Evolutionary conservation across 257 asterid species (phyloP).

Genomic region (Rauvolfia tetraphylla): DNA sequence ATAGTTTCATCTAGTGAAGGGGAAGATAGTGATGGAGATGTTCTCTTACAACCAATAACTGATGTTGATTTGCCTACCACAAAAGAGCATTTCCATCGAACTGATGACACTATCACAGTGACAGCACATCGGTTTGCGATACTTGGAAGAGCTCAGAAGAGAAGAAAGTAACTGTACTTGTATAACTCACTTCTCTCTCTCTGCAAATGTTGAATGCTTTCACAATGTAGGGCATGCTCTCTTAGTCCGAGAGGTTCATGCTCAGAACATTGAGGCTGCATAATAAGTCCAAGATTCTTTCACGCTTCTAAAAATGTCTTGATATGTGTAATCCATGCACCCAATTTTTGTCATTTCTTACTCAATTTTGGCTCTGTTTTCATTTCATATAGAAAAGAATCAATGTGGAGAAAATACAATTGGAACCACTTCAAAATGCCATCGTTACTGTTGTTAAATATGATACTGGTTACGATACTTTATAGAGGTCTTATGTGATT

Average conservation of each 20-base stretch:
- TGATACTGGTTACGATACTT: neutral
- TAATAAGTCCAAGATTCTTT: neutral
- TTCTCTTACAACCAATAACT: conserved; percentile 64
- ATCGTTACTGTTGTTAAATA: neutral
- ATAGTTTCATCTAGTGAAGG: conserved; percentile 72
- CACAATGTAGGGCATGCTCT: neutral
- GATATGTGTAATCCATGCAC: neutral
- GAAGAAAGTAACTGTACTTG: conserved; percentile 46
- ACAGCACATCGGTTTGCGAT: conserved; percentile 60
- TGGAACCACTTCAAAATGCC: neutral
- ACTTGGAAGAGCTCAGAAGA: conserved; percentile 58
- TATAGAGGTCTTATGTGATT: neutral
- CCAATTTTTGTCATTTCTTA: neutral
- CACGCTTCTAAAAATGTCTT: conserved; percentile 3
- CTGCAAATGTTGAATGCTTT: neutral
- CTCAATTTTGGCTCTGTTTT: neutral
- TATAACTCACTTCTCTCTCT: conserved; percentile 3
- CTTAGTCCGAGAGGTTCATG: neutral
- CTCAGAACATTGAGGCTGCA: neutral
- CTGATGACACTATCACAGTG: conserved; percentile 57
- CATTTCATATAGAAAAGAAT: neutral
- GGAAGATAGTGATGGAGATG: conserved; percentile 80
- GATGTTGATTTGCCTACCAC: conserved; percentile 75
- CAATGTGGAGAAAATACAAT: neutral
- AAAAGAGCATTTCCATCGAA: conserved; percentile 43